Base-by-base conservation (phyloP, 2,329 filamentous ascomycete genomes). In the Cladosporium colombiae region DNA sequence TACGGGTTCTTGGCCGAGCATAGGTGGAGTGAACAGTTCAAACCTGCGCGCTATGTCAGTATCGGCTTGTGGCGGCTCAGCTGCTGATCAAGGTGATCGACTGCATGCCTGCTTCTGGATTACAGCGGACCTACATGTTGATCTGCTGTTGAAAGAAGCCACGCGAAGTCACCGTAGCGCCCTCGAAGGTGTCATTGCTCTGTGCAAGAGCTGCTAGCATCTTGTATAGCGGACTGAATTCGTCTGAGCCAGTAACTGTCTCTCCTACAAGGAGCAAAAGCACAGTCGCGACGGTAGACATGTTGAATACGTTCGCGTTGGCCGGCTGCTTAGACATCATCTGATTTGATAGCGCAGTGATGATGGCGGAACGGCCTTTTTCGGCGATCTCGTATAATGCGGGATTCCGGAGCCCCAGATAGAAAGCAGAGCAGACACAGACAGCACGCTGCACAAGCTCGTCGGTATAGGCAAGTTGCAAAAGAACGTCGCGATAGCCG, bases 151-250 rank as follows among this genome's bases (percentile, higher is more conserved):
- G 23, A 16, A 52, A 52, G 7, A 52, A 52, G 49, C 27, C 11
- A n/a, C 49, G 49, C 18, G 49, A 52, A 29, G 49, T 52, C n/a
- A 29, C 13, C 29, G 49, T 52, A 29, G 49, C 49, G 25, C 49
- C 49, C 27, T 29, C 49, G 18, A 52, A 52, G 14, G 49, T 52
- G n/a, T 52, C 49, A 5, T 52, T 29, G 2, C 25, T 52, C 23
- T 52, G 49, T 52, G 49, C 23, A 52, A 52, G 49, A n/a, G 49
- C 49, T n/a, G 49, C 49, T 16, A 52, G 49, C 49, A 52, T 52
- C 14, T 16, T 52, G 5, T 52, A 52, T 5, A 52, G 49, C 5
- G 49, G 49, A 29, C 49, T 52, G 25, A 52, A 52, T 21, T 52
- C 49, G 49, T 52, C 49, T 29, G 49, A 52, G 23, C 49, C 49